These are phyloP conservation scores for Sclerotinia subarctica DNA, from an alignment of 2,329 filamentous ascomycete genomes.

Conservation along the genomic window DNA sequence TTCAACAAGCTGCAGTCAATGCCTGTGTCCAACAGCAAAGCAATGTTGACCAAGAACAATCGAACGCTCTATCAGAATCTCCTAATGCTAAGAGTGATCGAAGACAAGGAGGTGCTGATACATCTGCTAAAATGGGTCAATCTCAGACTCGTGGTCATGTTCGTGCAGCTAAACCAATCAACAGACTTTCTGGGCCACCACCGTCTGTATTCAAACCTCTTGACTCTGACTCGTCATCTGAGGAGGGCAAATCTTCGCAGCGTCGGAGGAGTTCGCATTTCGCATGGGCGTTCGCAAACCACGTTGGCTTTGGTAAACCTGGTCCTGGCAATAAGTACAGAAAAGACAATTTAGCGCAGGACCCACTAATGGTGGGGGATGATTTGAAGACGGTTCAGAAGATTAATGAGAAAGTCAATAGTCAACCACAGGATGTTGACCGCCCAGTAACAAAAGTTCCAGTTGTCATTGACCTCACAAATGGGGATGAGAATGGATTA, in stretches of 20 bases:
- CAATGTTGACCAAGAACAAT: no score
- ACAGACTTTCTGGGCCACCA: no score
- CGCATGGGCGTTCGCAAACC: background rate
- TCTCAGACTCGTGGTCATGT: no score
- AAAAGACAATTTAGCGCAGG: background rate
- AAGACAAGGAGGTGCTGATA: no score
- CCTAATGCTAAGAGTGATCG: no score
- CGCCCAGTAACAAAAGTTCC: background rate
- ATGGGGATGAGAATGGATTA: accelerated
- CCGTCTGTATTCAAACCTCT: no score
- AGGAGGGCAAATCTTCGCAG: background rate
- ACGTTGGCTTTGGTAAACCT: background rate
- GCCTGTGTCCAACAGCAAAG: no score
- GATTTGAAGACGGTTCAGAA: accelerated
- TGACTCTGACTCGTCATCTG: background rate
- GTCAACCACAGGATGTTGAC: background rate
- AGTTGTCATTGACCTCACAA: background rate
- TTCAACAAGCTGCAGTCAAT: no score
- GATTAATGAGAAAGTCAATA: background rate
- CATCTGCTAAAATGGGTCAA: no score
- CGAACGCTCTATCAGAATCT: no score
- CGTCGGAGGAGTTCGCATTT: background rate
- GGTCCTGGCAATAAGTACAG: background rate
- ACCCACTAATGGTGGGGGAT: accelerated
- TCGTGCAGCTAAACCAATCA: no score